Conservation (phyloP, 192 early-diverging fungal species). For the Geosiphon pyriformis region DNA sequence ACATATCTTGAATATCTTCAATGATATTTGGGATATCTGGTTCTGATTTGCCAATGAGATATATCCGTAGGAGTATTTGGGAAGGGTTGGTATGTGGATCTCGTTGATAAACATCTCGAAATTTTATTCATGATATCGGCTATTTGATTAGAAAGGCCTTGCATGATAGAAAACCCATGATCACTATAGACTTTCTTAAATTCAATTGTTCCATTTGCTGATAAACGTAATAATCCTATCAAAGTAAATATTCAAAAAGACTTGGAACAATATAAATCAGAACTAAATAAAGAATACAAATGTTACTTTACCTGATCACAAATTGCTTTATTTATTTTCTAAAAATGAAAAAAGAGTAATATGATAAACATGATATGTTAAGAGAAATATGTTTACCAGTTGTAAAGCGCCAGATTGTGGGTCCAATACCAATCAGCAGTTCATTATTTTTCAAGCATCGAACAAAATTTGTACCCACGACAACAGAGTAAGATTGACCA, state of each 20-base stretch:
- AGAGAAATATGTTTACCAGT: background rate
- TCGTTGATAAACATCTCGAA: background rate
- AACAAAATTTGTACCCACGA: background rate
- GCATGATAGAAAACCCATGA: background rate
- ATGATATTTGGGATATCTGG: background rate
- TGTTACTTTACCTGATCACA: background rate
- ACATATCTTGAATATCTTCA: background rate
- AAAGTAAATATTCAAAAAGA: no score
- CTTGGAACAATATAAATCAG: background rate
- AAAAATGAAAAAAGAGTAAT: background rate
- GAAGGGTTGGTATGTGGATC: background rate
- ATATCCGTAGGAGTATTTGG: background rate
- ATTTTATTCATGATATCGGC: background rate
- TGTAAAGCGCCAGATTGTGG: background rate
- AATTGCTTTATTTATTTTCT: background rate
- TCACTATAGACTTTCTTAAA: background rate
- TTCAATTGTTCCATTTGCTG: background rate
- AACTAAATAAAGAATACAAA: background rate
- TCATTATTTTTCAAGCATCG: background rate
- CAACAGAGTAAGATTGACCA: background rate
- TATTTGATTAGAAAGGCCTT: background rate
- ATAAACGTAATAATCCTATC: background rate
- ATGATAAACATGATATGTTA: background rate
- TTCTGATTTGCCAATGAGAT: background rate
- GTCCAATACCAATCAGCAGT: background rate